These are phyloP conservation scores for Aquilaria malaccensis DNA, from an alignment of 345 rosid genomes.

Conservation along the genomic window DNA sequence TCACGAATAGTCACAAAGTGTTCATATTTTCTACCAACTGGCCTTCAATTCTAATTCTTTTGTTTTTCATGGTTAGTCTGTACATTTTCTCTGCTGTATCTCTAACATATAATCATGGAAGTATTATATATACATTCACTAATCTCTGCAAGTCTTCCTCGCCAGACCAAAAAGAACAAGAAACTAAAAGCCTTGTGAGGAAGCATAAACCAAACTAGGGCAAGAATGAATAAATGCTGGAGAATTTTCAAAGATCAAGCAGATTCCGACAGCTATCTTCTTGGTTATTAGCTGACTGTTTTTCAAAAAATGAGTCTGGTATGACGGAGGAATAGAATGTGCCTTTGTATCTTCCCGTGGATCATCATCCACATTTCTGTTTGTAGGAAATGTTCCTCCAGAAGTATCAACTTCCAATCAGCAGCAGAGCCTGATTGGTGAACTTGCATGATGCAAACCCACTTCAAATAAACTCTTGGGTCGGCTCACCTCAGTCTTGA, in stretches of 20 bases:
- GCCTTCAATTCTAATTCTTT: no score
- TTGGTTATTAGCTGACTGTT: not conserved
- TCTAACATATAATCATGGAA: no score
- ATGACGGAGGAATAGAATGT: not conserved
- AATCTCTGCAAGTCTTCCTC: no score
- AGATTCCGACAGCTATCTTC: not conserved
- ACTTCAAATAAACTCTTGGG: not conserved
- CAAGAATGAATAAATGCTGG: no score
- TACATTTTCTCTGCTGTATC: no score
- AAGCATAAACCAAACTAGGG: no score
- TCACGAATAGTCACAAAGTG: no score
- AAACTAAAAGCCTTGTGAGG: no score
- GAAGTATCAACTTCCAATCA: not conserved
- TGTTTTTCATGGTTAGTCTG: no score
- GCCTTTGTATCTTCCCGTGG: not conserved
- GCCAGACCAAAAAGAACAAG: no score
- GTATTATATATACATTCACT: no score
- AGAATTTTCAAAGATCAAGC: not conserved
- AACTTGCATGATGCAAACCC: not conserved
- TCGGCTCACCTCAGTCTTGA: constrained; percentile 34
- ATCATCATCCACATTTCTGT: not conserved
- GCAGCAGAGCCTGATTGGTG: not conserved
- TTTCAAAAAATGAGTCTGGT: not conserved
- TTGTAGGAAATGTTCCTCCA: not conserved
- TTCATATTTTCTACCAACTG: no score